Evolutionary conservation across 2,329 filamentous ascomycete species (phyloP), one percentile per base, ranked within the genome.

Genomic region (Stachybotrys echinatus): DNA sequence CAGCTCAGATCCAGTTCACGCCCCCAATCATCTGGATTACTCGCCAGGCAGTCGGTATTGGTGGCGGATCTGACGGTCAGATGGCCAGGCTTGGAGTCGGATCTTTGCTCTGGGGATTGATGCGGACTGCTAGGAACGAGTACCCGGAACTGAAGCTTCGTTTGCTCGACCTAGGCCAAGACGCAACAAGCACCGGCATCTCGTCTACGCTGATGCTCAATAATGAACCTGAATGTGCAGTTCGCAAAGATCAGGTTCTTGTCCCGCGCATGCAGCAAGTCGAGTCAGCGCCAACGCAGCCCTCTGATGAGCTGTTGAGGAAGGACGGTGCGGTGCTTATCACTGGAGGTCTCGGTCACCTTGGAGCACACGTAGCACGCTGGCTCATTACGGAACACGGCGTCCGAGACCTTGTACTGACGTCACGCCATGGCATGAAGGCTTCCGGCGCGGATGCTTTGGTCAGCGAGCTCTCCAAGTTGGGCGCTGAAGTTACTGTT

Each of bases 41-140:
- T 18, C 44, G 23, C 18, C 23, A 34, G 4, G 44, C 44, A 4
- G 44, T 46, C 18, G 44, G 44, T n/a, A 46, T 23, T 3, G 23
- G 44, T 4, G 27, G 18, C 6, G n/a, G 19, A 20, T 5, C 23
- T 23, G 27, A 46, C 19, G 42, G 27, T 17, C 23, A 37, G 12
- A 18, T 23, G 14, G 37, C 37, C 8, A 46, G 18, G 20, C 23
- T 46, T 4, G 44, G 44, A 19, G 44, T 34, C 8, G 44, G 44
- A 12, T 23, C 44, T 19, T 46, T 46, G 43, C 45, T 55, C 19
- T 54, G 52, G 55, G 55, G 55, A 19, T 47, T 57, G 23, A 53
- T 55, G 49, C 52, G 55, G n/a, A 49, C 55, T 6, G 55, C 46
- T 38, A 42, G 50, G 31, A 52, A 27, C n/a, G 55, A 57, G 49